phyloP scores from a whole-genome alignment of 371 early-diverging fungal genomes.

The Actinomortierella wolfii region DNA sequence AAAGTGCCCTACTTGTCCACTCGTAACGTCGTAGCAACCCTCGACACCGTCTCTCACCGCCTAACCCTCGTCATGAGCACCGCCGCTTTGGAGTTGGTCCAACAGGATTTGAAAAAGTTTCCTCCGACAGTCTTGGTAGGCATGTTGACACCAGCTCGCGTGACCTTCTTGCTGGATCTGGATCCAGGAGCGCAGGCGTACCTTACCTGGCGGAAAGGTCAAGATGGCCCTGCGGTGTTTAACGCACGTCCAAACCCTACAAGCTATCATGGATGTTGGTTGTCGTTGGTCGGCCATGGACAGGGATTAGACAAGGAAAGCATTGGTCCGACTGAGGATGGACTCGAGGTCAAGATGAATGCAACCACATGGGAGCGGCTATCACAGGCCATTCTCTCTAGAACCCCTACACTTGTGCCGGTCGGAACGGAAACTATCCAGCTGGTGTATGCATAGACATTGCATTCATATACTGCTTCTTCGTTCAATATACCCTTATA shows the following conservation, averaged over 20 bases:
- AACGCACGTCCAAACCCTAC: slow-evolving; percentile 42
- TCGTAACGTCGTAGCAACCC: slow-evolving; percentile 35
- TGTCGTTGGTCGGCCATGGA: slow-evolving; percentile 24
- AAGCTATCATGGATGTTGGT: slow-evolving; percentile 41
- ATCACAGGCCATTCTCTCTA: slow-evolving; percentile 38
- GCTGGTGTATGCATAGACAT: slow-evolving; percentile 21
- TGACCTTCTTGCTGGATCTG: slow-evolving; percentile 32
- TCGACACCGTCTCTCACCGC: slow-evolving; percentile 34
- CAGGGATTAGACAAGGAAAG: slow-evolving; percentile 13
- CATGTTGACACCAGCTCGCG: slow-evolving; percentile 12
- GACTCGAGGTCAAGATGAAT: slow-evolving; percentile 37
- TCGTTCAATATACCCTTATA: too few relatives aligned
- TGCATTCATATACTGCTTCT: background rate
- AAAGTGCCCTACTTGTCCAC: slow-evolving; percentile 17
- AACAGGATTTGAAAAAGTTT: slow-evolving; percentile 22
- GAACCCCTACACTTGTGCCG: slow-evolving; percentile 27
- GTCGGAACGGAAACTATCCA: slow-evolving; percentile 34
- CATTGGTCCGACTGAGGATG: slow-evolving; percentile 28
- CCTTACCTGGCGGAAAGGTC: slow-evolving; percentile 38
- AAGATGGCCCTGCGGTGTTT: slow-evolving; percentile 33
- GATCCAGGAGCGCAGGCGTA: slow-evolving; percentile 45
- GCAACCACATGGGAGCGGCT: slow-evolving; percentile 35
- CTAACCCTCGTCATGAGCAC: slow-evolving; percentile 29
- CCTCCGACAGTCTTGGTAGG: slow-evolving; percentile 10
- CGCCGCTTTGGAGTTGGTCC: slow-evolving; percentile 29